phyloP scores from a whole-genome alignment of 2,329 filamentous ascomycete species.

The Botryotinia globosa region DNA sequence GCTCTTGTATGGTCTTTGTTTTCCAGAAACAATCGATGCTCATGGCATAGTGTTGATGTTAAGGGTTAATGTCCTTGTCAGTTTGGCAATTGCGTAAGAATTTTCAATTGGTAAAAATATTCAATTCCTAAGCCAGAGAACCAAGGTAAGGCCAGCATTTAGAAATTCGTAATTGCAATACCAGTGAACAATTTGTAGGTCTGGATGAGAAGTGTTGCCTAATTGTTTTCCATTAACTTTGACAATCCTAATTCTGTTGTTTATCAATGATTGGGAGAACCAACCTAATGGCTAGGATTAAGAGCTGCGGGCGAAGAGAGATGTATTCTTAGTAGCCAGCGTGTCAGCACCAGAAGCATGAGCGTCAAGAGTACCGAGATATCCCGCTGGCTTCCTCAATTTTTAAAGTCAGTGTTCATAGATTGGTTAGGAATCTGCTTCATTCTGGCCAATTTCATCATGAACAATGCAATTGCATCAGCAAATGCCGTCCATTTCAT shows the following conservation, averaged over 20 bases:
- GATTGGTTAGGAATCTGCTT: slow-evolving; percentile 1
- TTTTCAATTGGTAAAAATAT: not conserved
- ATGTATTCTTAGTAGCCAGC: slow-evolving; percentile 24
- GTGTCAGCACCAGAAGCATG: slow-evolving; percentile 26
- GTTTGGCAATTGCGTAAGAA: not conserved
- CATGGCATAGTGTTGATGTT: slow-evolving; percentile 3
- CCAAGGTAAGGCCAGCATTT: not conserved
- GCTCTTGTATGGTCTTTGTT: not conserved
- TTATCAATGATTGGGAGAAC: not conserved
- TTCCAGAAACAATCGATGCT: not conserved
- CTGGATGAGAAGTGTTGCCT: too few relatives aligned
- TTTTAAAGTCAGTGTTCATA: not conserved
- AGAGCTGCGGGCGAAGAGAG: slow-evolving; percentile 17
- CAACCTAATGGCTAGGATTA: too few relatives aligned
- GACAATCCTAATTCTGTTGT: not conserved
- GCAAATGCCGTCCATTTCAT: slow-evolving; percentile 23
- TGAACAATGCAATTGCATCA: slow-evolving; percentile 28
- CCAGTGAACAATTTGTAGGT: too few relatives aligned
- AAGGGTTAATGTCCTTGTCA: not conserved
- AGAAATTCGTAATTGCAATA: not conserved
- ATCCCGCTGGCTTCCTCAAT: slow-evolving; percentile 3
- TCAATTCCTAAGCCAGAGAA: not conserved
- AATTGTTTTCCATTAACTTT: too few relatives aligned
- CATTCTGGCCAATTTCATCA: slow-evolving; percentile 26
- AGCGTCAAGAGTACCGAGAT: slow-evolving; percentile 20